A percentile compares a stretch with the other conserved stretches of the same genome.
Evolutionary conservation across 805 yeast genomes (phyloP).

Genomic region (Yarrowia sp.): DNA sequence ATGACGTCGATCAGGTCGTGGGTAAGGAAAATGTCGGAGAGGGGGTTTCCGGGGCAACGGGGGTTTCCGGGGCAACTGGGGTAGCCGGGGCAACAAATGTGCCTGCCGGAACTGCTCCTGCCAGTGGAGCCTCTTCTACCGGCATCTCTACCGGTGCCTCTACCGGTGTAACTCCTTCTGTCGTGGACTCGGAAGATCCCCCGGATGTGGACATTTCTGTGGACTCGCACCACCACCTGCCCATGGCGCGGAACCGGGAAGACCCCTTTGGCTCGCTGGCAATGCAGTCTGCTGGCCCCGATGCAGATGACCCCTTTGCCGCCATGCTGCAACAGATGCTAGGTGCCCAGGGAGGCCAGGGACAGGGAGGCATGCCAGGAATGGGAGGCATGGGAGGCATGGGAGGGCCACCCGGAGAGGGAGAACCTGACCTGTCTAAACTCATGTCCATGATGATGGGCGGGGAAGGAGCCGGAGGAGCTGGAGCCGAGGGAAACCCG

Average conservation of each 20-base stretch:
- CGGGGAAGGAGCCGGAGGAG: conserved; percentile 2
- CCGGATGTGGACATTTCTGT: conserved; percentile 16
- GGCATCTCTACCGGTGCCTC: not conserved
- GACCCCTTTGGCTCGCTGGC: conserved; percentile 18
- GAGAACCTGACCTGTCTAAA: not conserved
- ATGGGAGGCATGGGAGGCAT: not conserved
- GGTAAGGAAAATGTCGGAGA: not conserved
- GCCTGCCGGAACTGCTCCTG: too few relatives aligned
- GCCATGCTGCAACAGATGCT: conserved; percentile 22
- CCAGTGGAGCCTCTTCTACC: too few relatives aligned
- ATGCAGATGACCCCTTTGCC: conserved; percentile 3
- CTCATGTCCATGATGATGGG: conserved; percentile 24
- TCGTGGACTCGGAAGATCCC: not conserved
- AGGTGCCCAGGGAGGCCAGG: not conserved
- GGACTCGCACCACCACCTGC: conserved; percentile 1
- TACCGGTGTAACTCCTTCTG: not conserved
- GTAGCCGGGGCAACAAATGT: too few relatives aligned
- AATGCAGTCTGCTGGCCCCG: not conserved
- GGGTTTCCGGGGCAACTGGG: too few relatives aligned
- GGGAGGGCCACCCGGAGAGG: not conserved
- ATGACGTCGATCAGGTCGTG: not conserved
- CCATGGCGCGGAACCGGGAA: not conserved
- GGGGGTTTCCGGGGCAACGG: too few relatives aligned
- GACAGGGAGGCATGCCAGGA: not conserved
- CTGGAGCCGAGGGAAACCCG: not conserved